Evolutionary conservation across 176 grass and related monocot genomes (phyloP).

Genomic region (Phyllostachys edulis): DNA sequence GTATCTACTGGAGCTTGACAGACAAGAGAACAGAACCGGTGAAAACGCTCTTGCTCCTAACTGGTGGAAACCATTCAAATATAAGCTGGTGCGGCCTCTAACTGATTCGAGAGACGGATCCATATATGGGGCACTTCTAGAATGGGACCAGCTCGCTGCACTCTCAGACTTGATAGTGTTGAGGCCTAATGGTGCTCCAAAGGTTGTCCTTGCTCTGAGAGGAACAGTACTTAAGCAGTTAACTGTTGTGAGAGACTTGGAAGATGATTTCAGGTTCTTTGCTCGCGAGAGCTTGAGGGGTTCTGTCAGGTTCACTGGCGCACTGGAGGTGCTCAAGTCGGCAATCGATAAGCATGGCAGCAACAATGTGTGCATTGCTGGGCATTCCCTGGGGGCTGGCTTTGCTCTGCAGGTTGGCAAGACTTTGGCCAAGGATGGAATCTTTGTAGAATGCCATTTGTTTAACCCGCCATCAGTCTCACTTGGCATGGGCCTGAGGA

Average conservation of each 20-base stretch:
- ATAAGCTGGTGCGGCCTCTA: conserved; percentile 57
- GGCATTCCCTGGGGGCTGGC: conserved; percentile 71
- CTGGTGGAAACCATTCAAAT: conserved; percentile 93
- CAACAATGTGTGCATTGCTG: conserved; percentile 63
- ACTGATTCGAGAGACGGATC: conserved; percentile 73
- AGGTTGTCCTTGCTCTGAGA: conserved; percentile 56
- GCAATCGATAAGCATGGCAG: conserved; percentile 53
- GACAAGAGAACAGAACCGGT: conserved; percentile 56
- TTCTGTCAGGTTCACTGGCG: conserved; percentile 69
- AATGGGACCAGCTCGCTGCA: conserved; percentile 70
- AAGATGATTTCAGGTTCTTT: conserved; percentile 79
- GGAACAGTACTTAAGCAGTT: conserved; percentile 68
- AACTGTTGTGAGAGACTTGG: conserved; percentile 65
- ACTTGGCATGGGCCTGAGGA: conserved; percentile 50
- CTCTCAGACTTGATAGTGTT: conserved; percentile 56
- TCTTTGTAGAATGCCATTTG: conserved; percentile 75
- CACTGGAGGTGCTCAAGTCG: conserved; percentile 53
- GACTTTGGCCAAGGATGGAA: conserved; percentile 58
- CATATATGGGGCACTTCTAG: conserved; percentile 69
- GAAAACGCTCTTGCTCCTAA: conserved; percentile 57
- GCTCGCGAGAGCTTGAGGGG: conserved; percentile 67
- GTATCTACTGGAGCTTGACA: conserved; percentile 78
- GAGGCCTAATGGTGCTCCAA: conserved; percentile 73
- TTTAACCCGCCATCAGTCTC: conserved; percentile 92
- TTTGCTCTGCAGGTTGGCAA: conserved; percentile 79